Evolutionary conservation across 176 grass and related monocot genomes (phyloP).

Genomic region (Hyparrhenia diplandra): DNA sequence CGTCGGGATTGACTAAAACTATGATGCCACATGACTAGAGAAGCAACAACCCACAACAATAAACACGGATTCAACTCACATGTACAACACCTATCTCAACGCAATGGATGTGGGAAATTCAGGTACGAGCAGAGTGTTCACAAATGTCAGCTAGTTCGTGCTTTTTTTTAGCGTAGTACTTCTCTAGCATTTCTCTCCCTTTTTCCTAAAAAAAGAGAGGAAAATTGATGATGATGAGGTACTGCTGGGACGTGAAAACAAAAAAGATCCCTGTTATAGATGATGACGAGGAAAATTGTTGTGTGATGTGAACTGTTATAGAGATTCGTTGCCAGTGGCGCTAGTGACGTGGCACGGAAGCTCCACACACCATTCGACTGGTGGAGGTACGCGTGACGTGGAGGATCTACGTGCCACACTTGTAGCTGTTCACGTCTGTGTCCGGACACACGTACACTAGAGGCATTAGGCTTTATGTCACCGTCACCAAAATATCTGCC

Average conservation of each 20-base stretch:
- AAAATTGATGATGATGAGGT: background rate
- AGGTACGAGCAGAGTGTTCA: too few species aligned
- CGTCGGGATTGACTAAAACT: too few species aligned
- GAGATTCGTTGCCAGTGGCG: background rate
- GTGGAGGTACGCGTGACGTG: background rate
- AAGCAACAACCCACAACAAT: too few species aligned
- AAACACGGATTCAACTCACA: too few species aligned
- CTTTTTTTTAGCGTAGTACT: too few species aligned
- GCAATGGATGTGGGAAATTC: too few species aligned
- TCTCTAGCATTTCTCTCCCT: too few species aligned
- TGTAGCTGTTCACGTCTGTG: background rate
- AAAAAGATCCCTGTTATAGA: background rate
- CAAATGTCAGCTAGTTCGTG: background rate
- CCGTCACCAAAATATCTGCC: conserved; percentile 4
- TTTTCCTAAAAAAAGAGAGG: background rate
- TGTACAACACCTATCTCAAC: too few species aligned
- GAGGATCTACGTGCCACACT: background rate
- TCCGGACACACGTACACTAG: background rate
- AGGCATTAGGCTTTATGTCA: background rate
- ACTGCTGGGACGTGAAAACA: background rate
- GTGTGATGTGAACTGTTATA: background rate
- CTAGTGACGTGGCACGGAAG: background rate
- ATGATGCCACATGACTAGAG: too few species aligned
- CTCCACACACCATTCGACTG: background rate
- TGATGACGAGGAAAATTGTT: too few species aligned